Evolutionary conservation across 2,329 filamentous ascomycete genomes (phyloP).

Genomic region (Arthrobotrys megalospora): DNA sequence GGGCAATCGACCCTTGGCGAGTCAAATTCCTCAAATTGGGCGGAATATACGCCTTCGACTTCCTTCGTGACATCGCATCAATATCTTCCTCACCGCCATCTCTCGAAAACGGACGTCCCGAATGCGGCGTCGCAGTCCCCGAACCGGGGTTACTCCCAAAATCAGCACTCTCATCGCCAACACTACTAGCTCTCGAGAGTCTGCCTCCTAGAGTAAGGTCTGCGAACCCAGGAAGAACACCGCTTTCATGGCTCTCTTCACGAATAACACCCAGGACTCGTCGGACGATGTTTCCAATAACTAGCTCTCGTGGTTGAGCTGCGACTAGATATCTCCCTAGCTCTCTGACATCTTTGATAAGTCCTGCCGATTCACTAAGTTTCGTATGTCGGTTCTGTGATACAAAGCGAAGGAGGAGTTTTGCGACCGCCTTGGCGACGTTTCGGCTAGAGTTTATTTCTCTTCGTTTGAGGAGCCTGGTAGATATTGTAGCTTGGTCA

Average conservation of each 20-base stretch:
- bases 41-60: constrained; percentile 54
- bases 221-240: constrained; percentile 64
- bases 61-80: constrained; percentile 42
- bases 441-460: constrained; percentile 90
- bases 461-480: constrained; percentile 86
- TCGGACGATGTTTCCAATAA: constrained; percentile 93
- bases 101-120: constrained; percentile 50
- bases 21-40: constrained; percentile 34
- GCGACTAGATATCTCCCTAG: constrained; percentile 83
- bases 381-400: constrained; percentile 76
- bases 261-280: constrained; percentile 91
- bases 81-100: constrained; percentile 55
- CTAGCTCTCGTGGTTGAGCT: constrained; percentile 90
- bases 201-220: constrained; percentile 50
- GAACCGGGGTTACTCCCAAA: constrained; percentile 38
- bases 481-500: constrained; percentile 1
- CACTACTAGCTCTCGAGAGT: constrained; percentile 47
- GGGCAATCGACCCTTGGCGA: constrained; percentile 40
- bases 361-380: constrained; percentile 81
- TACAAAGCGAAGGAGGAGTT: constrained; percentile 88
- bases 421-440: constrained; percentile 91
- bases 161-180: constrained; percentile 46
- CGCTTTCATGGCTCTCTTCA: constrained; percentile 87
- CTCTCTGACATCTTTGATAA: constrained; percentile 84
- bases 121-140: constrained; percentile 47